A percentile compares a stretch with the other conserved stretches of the same genome.
Conservation (phyloP, 169 alveolate species). For the Amoebophrya sp. region DNA sequence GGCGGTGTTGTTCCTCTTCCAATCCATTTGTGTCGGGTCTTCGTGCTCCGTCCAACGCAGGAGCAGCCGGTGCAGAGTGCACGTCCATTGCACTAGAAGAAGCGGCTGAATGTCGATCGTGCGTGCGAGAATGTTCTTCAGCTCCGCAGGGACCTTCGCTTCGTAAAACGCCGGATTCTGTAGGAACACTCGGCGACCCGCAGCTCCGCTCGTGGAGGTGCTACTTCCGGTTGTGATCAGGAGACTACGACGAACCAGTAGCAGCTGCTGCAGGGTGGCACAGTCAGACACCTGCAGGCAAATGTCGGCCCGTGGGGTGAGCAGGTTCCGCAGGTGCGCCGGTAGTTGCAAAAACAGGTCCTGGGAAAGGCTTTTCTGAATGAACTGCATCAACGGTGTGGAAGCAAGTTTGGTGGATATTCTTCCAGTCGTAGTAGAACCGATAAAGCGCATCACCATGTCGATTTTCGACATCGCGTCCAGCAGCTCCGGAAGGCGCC, state of each 20-base stretch:
- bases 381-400: not conserved
- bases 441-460: not conserved
- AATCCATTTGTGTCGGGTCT: not conserved
- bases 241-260: not conserved
- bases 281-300: not conserved
- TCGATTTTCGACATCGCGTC: not conserved
- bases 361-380: not conserved
- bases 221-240: not conserved
- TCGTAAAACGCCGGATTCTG: not conserved
- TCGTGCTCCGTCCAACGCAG: not conserved
- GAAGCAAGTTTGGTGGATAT: not conserved
- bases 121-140: not conserved
- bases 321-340: not conserved
- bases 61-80: constrained; percentile 7
- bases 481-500: constrained; percentile 25
- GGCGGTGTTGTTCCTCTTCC: not conserved
- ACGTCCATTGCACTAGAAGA: not conserved
- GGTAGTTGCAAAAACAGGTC: not conserved
- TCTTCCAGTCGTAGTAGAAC: not conserved
- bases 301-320: not conserved
- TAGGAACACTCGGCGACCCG: not conserved
- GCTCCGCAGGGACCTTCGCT: not conserved
- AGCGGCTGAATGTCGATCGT: not conserved
- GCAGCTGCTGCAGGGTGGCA: not conserved
- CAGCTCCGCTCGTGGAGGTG: not conserved